phyloP scores from a whole-genome alignment of 768 basidiomycete genomes.

The Paxillus rubicundulus region DNA sequence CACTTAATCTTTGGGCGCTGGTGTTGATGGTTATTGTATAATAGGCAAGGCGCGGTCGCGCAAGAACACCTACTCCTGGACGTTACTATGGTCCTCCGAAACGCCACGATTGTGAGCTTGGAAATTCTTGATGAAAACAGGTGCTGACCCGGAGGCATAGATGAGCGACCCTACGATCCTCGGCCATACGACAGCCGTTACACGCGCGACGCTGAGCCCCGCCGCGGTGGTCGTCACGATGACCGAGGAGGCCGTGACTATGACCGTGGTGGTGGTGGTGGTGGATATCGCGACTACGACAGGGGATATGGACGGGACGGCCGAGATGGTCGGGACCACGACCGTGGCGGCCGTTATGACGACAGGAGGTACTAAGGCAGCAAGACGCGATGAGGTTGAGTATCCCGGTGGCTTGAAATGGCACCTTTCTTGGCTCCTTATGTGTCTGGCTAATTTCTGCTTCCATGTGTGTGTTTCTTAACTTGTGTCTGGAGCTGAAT shows the following conservation, averaged over 20 bases:
- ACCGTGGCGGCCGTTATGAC: constrained; percentile 41
- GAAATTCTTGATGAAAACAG: background rate
- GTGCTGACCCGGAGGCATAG: constrained; percentile 34
- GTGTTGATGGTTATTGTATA: constrained; percentile 6
- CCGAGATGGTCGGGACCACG: constrained; percentile 43
- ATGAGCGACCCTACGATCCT: constrained; percentile 87
- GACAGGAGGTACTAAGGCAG: constrained; percentile 41
- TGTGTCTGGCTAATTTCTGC: constrained; percentile 1
- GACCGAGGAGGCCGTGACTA: constrained; percentile 24
- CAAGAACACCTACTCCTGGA: constrained; percentile 91
- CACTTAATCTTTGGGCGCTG: background rate
- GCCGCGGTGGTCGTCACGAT: constrained; percentile 45
- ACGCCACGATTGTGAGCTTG: constrained; percentile 56
- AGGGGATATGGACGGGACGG: constrained; percentile 2
- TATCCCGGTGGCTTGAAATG: constrained; percentile 3
- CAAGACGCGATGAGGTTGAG: background rate
- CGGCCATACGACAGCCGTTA: constrained; percentile 91
- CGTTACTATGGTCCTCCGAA: constrained; percentile 93
- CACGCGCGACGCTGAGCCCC: constrained; percentile 60
- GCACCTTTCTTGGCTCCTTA: background rate
- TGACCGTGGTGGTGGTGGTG: too few relatives aligned
- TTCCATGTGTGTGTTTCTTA: constrained; percentile 23
- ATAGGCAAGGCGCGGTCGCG: constrained; percentile 86
- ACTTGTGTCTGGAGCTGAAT: constrained; percentile 20
- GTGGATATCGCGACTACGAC: too few relatives aligned